Evolutionary conservation across 1,284 basidiomycete genomes (phyloP), one percentile per base, ranked within the genome.

Genomic region (Cutaneotrichosporon cutaneum): DNA sequence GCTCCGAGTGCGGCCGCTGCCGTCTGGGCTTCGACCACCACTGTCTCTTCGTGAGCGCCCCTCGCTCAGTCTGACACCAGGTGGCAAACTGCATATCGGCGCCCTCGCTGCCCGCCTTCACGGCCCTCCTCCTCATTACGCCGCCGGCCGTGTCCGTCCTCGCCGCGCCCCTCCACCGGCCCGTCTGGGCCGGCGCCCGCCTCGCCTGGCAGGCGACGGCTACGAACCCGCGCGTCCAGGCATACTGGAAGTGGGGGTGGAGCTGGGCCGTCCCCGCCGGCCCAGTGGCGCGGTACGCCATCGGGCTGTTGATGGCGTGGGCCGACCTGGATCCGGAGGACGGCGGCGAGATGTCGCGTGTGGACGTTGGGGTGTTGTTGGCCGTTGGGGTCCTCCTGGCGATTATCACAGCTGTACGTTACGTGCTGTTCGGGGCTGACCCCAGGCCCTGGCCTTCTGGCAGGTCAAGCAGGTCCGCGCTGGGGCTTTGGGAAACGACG

Each of bases 41-140:
- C 62, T 78, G 76, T 58, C 64, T 71, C 8, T 72, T 78, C 52
- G 76, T 76, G 48, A 58, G 74, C 67, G 1, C 10, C 39, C 53
- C 10, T 16, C 14, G 18, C 6, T 2, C 36, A 39, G 9, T 18
- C 1, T 51, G 24, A 60, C 56, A 2, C 8, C 63, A 77, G 73
- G 74, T 78, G 57, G 75, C 74, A 9, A 78, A 78, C 61, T 78
- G 76, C 64, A 63, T 78, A 21, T 75, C 74, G 13, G 69, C 72
- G 4, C 70, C 75, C 3, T 61, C 75, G 58, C 64, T 78, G 42
- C 72, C 69, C 1, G 53, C 62, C 9, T 78, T 77, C 63, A 66
- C 76, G 11, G 62, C 61, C 1, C 63, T 75, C 4, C 62, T 73
- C 2, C 27, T 72, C 11, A 54, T 65, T 32, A 70, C 74, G 1